A percentile compares a stretch with the other conserved stretches of the same genome.
Evolutionary conservation across 2,329 filamentous ascomycete genomes (phyloP).

Genomic region (Ascochyta fabae): DNA sequence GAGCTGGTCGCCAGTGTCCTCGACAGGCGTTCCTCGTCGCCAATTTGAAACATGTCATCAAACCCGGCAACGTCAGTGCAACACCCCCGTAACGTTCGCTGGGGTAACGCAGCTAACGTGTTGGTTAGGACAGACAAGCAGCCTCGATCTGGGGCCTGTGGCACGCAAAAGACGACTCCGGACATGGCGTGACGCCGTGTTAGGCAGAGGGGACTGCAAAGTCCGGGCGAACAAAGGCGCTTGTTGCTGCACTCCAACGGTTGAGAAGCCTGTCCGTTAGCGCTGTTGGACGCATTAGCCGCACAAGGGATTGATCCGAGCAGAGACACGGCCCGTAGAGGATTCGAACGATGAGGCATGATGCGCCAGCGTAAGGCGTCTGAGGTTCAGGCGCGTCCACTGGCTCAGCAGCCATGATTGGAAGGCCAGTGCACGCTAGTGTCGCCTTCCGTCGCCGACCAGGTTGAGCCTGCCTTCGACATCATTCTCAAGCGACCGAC

Average conservation of each 20-base stretch:
- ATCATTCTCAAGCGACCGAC: background rate
- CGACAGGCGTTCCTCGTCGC: constrained; percentile 30
- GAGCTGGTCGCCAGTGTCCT: constrained; percentile 20
- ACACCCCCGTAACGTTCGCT: constrained; percentile 26
- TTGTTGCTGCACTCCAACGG: constrained; percentile 7
- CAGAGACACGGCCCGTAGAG: constrained; percentile 1
- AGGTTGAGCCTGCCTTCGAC: constrained; percentile 5
- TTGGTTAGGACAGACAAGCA: background rate
- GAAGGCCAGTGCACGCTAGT: constrained; percentile 5
- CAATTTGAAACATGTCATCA: constrained; percentile 36
- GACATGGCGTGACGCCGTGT: constrained; percentile 13
- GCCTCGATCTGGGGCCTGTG: constrained; percentile 8
- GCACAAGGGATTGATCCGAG: constrained; percentile 7
- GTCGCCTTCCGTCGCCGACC: constrained; percentile 5
- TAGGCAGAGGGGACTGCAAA: constrained; percentile 4
- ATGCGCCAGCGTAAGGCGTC: constrained; percentile 12
- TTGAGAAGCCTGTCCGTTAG: background rate
- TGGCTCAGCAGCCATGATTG: constrained; percentile 5
- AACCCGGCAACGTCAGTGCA: constrained; percentile 25
- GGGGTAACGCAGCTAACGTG: constrained; percentile 28
- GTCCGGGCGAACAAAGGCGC: constrained; percentile 4
- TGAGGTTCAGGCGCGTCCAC: constrained; percentile 14
- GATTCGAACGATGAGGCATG: constrained; percentile 6
- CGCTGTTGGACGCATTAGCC: constrained; percentile 4
- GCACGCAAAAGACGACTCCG: background rate